Evolutionary conservation across 768 basidiomycete genomes (phyloP), one percentile per base, ranked within the genome.

Genomic region (Amanita molliuscula): DNA sequence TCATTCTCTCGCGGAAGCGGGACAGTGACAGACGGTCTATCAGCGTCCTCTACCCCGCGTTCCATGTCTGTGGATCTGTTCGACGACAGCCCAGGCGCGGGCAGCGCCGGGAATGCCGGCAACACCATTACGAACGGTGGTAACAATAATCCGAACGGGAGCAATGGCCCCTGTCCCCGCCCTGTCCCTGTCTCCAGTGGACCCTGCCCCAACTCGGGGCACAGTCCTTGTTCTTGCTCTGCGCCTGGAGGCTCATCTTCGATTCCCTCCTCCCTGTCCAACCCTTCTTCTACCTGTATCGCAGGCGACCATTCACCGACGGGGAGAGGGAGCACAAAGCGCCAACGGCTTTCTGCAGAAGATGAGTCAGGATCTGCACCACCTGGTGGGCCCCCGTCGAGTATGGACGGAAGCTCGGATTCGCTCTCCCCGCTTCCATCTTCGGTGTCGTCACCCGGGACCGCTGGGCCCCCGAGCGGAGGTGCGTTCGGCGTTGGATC

Each of bases 281-380:
- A n/a, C n/a, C n/a, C n/a, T n/a, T n/a, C n/a, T n/a, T n/a, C n/a
- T n/a, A n/a, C n/a, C n/a, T 15, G 21, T 2, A 21, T 23, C 7
- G 6, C 36, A 7, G 34, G 33, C 2, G 43, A 44, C 13, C 50
- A 29, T 46, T 52, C 51, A 10, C 44, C 51, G 11, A 28, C 23
- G 13, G 63, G 66, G 10, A 58, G 68, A 28, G 57, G 56, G 37
- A 66, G 67, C 48, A 61, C 65, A 23, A 82, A 82, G 63, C 70
- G 81, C 3, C 80, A 77, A 54, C 68, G 81, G 44, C 69, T 80
- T 48, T 71, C 73, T 29, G 34, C 29, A 2, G 65, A 67, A 44
- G 61, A 64, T 15, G 62, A 63, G 11, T 60, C 58, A 35, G 21
- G 21, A 18, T 69, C 72, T 31, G 36, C 16, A 5, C 64, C 66